Evolutionary conservation across 768 basidiomycete species (phyloP), one percentile per base, ranked within the genome.

Genomic region (Psilocybe subaeruginosa): DNA sequence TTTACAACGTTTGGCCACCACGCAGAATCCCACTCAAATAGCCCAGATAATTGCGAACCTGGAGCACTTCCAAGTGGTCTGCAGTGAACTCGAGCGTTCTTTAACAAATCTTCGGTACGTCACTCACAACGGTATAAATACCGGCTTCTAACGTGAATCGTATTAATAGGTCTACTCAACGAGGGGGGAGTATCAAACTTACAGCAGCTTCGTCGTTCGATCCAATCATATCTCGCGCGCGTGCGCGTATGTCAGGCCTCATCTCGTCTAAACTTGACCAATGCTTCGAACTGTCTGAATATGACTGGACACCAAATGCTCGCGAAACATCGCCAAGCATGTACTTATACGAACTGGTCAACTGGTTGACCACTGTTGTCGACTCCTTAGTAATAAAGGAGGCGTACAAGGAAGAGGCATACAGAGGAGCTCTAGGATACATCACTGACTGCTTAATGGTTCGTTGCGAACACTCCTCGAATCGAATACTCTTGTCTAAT

Each of bases 301-400:
- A 98, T 72, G 89, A 96, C 68, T 99, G 95, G 95, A 91, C 89
- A 37, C 91, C 94, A 8, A 77, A 80, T 35, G 72, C 78, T 9
- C 85, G 86, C 35, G 90, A 92, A 70, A 81, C 84, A 60, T 86
- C 86, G 37, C 94, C 96, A 47, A 96, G 93, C 83, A 90, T 91
- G 84, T 98, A 98, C 74, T 82, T 99, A 2, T 91, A 94, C 72
- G 97, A 98, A 73, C 85, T 99, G 68, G 86, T 97, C 72, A 95
- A 95, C 72, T 99, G 96, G 92, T 82, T 99, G 55, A 96, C 91
- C 41, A 97, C 96, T 1, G 92, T 97, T 58, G 94, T 99, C 51
- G 97, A 99, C 73, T 93, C 87, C 60, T 87, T 90, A 66, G 85
- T 82, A 61, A 87, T 99, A 76, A 89, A 92, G 58, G 92, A 95